Conservation (phyloP, 1,284 basidiomycete genomes). For the Cryptococcus sp. region DNA sequence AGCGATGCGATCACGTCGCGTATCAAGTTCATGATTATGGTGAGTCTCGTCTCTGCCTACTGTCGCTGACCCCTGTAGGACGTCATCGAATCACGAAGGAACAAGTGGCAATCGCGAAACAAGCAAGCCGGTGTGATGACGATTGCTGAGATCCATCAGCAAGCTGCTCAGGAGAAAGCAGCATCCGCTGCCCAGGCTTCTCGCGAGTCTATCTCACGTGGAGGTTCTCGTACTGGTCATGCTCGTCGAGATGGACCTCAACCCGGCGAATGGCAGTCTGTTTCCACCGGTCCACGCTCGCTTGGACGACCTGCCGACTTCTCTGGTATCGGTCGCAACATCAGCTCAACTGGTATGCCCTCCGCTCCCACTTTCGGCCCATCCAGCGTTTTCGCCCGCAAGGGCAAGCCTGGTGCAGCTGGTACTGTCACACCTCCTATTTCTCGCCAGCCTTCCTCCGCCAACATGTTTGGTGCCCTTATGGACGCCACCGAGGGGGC, state of each 20-base stretch:
- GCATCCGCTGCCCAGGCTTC: slow-evolving; percentile 58
- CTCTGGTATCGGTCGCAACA: slow-evolving; percentile 72
- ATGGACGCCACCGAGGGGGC: slow-evolving; percentile 62
- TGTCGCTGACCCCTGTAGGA: slow-evolving; percentile 59
- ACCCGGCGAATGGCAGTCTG: slow-evolving; percentile 81
- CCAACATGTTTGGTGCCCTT: slow-evolving; percentile 85
- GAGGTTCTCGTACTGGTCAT: slow-evolving; percentile 85
- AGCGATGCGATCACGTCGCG: slow-evolving; percentile 75
- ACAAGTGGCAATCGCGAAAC: slow-evolving; percentile 77
- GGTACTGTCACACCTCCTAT: slow-evolving; percentile 63
- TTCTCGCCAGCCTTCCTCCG: slow-evolving; percentile 72
- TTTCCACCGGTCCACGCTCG: slow-evolving; percentile 60
- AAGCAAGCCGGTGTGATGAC: slow-evolving; percentile 79
- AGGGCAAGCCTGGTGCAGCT: slow-evolving; percentile 62
- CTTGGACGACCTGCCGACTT: slow-evolving; percentile 70
- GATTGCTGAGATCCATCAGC: slow-evolving; percentile 84
- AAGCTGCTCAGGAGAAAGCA: slow-evolving; percentile 72
- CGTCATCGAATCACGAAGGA: slow-evolving; percentile 81
- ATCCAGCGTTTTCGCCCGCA: slow-evolving; percentile 75
- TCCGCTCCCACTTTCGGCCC: slow-evolving; percentile 74
- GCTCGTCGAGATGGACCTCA: slow-evolving; percentile 60
- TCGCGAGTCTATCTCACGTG: slow-evolving; percentile 64
- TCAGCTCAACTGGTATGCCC: slow-evolving; percentile 79
- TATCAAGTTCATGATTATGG: slow-evolving; percentile 94
- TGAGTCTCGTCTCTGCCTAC: slow-evolving; percentile 51